These are phyloP conservation scores for Lasiosphaeris hirsuta DNA, from an alignment of 495 filamentous ascomycete species.

Conservation along the genomic window DNA sequence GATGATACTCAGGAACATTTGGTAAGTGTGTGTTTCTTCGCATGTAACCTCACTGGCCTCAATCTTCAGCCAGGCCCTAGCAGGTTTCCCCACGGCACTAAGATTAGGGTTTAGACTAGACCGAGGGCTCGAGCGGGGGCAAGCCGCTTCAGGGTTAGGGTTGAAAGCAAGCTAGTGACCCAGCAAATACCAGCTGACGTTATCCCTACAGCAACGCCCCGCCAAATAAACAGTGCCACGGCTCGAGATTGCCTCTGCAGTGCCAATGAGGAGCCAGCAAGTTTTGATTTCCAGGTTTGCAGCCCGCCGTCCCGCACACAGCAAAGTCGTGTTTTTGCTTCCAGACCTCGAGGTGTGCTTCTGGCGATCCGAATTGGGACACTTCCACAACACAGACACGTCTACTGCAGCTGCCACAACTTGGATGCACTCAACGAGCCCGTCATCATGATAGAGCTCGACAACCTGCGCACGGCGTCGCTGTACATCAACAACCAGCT, in stretches of 20 bases:
- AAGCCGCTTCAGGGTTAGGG: no score
- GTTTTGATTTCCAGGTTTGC: constrained; percentile 13
- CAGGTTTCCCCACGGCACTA: no score
- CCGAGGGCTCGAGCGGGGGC: no score
- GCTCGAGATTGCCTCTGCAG: constrained; percentile 13
- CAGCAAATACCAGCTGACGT: no score
- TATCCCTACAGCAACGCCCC: constrained; percentile 17
- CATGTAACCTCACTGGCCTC: no score
- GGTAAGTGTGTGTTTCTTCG: no score
- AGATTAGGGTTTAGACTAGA: no score
- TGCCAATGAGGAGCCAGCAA: constrained; percentile 4
- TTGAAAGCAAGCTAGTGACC: no score
- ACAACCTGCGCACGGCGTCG: constrained; percentile 82
- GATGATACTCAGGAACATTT: no score
- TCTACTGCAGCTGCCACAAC: background rate
- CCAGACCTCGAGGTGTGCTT: background rate
- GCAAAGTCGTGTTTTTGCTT: constrained; percentile 1
- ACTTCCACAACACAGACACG: background rate
- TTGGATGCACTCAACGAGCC: background rate
- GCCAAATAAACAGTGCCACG: constrained; percentile 12
- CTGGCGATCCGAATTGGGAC: background rate
- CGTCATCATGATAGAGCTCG: constrained; percentile 62
- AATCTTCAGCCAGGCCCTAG: no score
- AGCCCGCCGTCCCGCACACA: background rate
- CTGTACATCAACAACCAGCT: constrained; percentile 95